These are phyloP conservation scores for Argentina anserina DNA, from an alignment of 306 rosid genomes.

Conservation along the genomic window DNA sequence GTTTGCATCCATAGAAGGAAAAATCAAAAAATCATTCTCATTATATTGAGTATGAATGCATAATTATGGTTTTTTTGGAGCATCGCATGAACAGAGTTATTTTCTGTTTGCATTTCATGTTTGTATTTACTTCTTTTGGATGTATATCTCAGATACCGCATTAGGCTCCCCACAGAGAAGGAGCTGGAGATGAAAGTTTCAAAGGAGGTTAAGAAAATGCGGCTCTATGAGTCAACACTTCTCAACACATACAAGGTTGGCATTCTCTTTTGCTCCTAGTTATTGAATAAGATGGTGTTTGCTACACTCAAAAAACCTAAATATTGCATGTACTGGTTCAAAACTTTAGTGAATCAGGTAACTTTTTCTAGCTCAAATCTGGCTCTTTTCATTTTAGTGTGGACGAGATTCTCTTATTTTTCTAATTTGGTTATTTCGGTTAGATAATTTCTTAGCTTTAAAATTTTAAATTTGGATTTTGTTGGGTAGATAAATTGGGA, in stretches of 20 bases:
- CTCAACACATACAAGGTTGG: slow-evolving; percentile 83
- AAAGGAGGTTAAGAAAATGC: slow-evolving; percentile 81
- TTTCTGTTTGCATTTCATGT: slow-evolving; percentile 5
- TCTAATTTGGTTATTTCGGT: neutral
- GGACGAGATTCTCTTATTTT: neutral
- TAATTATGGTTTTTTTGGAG: neutral
- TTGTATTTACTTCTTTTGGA: slow-evolving; percentile 10
- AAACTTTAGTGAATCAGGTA: neutral
- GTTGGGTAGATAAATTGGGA: neutral
- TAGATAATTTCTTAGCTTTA: neutral
- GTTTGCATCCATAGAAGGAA: neutral
- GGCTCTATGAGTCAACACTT: slow-evolving; percentile 86
- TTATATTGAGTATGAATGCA: neutral
- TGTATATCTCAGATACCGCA: slow-evolving; percentile 65
- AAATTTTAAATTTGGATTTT: neutral
- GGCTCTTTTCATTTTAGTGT: neutral
- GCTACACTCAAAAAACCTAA: neutral
- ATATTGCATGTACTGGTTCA: neutral
- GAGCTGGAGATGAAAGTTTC: slow-evolving; percentile 94
- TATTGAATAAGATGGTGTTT: slow-evolving; percentile 4
- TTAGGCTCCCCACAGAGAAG: slow-evolving; percentile 95
- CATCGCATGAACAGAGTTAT: neutral
- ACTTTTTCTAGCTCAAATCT: neutral
- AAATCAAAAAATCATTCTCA: neutral
- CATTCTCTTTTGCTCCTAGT: slow-evolving; percentile 11